phyloP scores from a whole-genome alignment of 495 filamentous ascomycete species.

The Trichoderma gamsii region DNA sequence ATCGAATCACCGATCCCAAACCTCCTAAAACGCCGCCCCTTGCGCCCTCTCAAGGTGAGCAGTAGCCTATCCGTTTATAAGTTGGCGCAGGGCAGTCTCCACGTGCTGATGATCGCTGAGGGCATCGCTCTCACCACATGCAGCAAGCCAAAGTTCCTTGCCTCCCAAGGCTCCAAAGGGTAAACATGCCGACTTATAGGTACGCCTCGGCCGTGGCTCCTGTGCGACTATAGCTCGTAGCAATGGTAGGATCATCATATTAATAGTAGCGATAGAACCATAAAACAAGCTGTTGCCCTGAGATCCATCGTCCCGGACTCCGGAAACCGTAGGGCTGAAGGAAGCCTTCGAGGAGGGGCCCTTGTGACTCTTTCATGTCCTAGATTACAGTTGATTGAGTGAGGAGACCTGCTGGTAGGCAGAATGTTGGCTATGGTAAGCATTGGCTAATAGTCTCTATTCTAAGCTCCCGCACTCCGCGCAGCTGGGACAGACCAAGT shows the following conservation, averaged over 20 bases:
- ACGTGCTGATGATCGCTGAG: too few species aligned
- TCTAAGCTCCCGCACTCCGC: not conserved
- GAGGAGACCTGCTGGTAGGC: not conserved
- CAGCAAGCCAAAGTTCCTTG: too few species aligned
- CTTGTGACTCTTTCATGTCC: not conserved
- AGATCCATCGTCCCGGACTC: slow-evolving; percentile 7
- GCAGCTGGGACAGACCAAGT: too few species aligned
- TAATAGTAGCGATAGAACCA: too few species aligned
- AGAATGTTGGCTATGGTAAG: not conserved
- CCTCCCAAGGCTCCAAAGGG: too few species aligned
- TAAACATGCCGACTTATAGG: too few species aligned
- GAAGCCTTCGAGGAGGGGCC: not conserved
- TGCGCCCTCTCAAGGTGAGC: not conserved
- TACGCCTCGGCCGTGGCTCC: too few species aligned
- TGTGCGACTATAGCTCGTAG: too few species aligned
- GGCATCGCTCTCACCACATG: too few species aligned
- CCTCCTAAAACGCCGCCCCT: not conserved
- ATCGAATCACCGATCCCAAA: slow-evolving; percentile 1
- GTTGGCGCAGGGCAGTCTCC: too few species aligned
- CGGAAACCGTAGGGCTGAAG: not conserved
- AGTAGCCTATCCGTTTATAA: too few species aligned
- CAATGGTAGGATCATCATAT: too few species aligned
- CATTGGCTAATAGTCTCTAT: not conserved
- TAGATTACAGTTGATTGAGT: not conserved
- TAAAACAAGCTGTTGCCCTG: not conserved